Base-by-base conservation (phyloP, 352 stramenopile genomes). In the Globisporangium polare region DNA sequence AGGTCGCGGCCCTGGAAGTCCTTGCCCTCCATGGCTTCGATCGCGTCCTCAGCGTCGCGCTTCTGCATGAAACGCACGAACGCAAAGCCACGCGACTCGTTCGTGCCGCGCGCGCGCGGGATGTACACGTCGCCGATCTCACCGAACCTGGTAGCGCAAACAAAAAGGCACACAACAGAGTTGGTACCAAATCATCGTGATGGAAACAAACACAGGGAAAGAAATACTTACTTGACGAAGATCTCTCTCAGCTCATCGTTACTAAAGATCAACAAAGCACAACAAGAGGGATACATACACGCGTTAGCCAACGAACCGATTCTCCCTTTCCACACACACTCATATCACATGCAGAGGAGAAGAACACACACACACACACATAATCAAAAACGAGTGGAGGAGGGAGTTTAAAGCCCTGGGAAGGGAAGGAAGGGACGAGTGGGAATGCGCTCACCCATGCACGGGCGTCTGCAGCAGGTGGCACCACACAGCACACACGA, bases 61-160 rank as follows among this genome's bases (percentile, higher is more conserved):
- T 93, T 91, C 66, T 95, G 77, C 63, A 94, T 61, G 67, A 92
- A 97, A 12, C 86, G 82, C 45, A 97, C 89, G 70, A 97, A 97
- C 41, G 86, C 86, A 50, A 92, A 95, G 18, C 82, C 82, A 53
- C 77, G 77, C 63, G 83, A 88, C 69, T 95, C 90, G 59, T 81
- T 90, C 45, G 85, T 88, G 47, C 68, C 68, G 53, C 83, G 80
- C 27, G 85, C 79, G 54, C 83, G 83, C 20, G 85, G 84, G 60
- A 94, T 92, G 75, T 94, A 92, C 49, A 91, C 80, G 60, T 94
- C 85, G 7, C 85, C 81, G 66, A 94, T 86, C 55, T 94, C 85
- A 29, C 85, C 78, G 56, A 73, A 79, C 60, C 69, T 84, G 33
- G 52, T 15, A 15, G 33, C 9, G 31, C 2, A 9, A 49, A 50